Percentiles rank a stretch among this genome's conserved stretches.
Conservation (phyloP, 2,329 filamentous ascomycete species). For the Torrubiella hemipterigena region DNA sequence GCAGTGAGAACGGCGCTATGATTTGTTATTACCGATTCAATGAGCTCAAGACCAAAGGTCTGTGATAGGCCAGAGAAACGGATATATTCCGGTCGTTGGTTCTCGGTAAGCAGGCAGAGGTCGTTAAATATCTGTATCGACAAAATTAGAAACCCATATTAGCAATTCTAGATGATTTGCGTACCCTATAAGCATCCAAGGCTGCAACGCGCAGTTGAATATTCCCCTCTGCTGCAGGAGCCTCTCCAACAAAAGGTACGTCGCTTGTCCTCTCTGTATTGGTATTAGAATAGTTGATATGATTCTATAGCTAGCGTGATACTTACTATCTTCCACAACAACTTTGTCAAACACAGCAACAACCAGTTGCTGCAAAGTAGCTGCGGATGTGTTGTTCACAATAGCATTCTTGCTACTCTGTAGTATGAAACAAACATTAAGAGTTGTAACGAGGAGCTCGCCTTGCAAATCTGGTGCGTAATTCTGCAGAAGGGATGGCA, state of each 20-base stretch:
- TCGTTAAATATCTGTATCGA: slow-evolving; percentile 64
- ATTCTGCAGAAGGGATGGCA: slow-evolving; percentile 83
- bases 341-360: slow-evolving; percentile 92
- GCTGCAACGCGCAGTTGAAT: slow-evolving; percentile 63
- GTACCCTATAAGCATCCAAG: slow-evolving; percentile 69
- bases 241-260: slow-evolving; percentile 50
- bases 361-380: slow-evolving; percentile 90
- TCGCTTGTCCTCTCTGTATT: slow-evolving; percentile 31
- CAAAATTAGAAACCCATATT: slow-evolving; percentile 6
- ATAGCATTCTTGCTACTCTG: slow-evolving; percentile 88
- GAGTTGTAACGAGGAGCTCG: slow-evolving; percentile 64
- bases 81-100: slow-evolving; percentile 71
- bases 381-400: slow-evolving; percentile 89
- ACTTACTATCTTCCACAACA: slow-evolving; percentile 63
- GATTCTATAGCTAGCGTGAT: background rate
- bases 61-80: slow-evolving; percentile 66
- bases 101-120: slow-evolving; percentile 76
- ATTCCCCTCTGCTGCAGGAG: slow-evolving; percentile 51
- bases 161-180: slow-evolving; percentile 5
- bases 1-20: slow-evolving; percentile 68
- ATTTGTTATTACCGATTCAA: slow-evolving; percentile 81
- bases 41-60: slow-evolving; percentile 78
- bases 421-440: slow-evolving; percentile 86
- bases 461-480: slow-evolving; percentile 74
- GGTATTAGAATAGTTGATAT: slow-evolving; percentile 8